Percentiles rank a stretch among this genome's conserved stretches.
Conservation (phyloP, 2,329 filamentous ascomycete species). For the Fusarium sp. region DNA sequence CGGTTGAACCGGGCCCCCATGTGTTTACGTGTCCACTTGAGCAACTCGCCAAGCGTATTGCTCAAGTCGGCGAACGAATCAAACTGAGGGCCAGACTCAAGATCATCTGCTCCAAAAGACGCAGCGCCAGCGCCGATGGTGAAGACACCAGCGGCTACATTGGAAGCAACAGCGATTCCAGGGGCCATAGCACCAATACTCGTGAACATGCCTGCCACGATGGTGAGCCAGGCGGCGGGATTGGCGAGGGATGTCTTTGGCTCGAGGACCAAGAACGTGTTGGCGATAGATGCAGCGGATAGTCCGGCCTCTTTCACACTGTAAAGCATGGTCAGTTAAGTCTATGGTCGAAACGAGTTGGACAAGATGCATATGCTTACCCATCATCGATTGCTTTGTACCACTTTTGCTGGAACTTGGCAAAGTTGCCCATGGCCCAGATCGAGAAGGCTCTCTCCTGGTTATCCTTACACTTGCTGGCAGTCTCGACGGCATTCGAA, state of each 20-base stretch:
- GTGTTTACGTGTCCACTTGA: not conserved
- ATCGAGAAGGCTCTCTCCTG: slow-evolving; percentile 1
- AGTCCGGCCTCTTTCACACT: not conserved
- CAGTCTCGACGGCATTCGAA: not conserved
- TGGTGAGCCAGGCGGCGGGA: slow-evolving; percentile 4
- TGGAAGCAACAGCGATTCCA: not conserved
- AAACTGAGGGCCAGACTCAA: not conserved
- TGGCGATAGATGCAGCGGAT: not conserved
- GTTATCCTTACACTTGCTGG: not conserved
- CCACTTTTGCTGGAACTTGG: slow-evolving; percentile 9
- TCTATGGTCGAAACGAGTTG: too few relatives aligned
- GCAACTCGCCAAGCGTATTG: not conserved
- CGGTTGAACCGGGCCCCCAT: not conserved
- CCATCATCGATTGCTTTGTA: not conserved
- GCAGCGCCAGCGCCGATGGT: slow-evolving; percentile 5
- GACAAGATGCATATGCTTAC: not conserved
- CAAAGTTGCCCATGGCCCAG: slow-evolving; percentile 5
- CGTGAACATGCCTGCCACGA: slow-evolving; percentile 1
- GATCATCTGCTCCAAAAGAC: not conserved
- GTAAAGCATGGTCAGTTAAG: not conserved
- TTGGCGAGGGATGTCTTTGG: not conserved
- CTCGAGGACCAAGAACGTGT: not conserved
- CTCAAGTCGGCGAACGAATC: not conserved
- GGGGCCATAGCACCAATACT: not conserved
- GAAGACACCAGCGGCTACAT: not conserved